Evolutionary conservation across 139 green algal species (phyloP), one percentile per base, ranked within the genome.

Genomic region (Micromonas commoda): DNA sequence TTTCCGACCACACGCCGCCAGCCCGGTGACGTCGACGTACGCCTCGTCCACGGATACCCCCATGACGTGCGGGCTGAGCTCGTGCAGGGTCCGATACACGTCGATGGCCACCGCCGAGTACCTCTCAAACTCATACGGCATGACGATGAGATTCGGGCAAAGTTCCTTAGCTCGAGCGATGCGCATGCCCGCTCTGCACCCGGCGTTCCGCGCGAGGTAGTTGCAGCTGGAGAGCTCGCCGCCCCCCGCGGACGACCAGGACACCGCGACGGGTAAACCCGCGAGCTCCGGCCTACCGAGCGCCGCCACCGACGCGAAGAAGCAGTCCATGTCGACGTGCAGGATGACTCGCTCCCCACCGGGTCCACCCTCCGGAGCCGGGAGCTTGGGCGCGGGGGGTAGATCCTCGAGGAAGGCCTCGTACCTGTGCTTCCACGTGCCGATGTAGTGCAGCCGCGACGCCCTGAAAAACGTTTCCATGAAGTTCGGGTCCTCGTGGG

Each of bases 281-380:
- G 29, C 23, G 5, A 86, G 72, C 34, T 82, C 53, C 26, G 71
- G 77, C 19, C 35, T 26, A 61, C n/a, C 33, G 26, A 38, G 82
- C 57, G 61, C 23, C 4, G 81, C 68, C 4, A 82, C 79, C 0
- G 87, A 87, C 0, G 94, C 94, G 86, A 99, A 99, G 88, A 99
- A 99, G 83, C 91, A 96, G 86, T 99, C 94, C 88, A 99, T 97
- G 84, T 99, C 95, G 6, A 99, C 31, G 74, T 99, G 95, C 1
- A 98, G 83, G 71, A 99, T 88, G 13, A 64, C 24, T 3, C 86
- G 77, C 32, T 67, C 70, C 9, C 61, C 61, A 20, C 16, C 5
- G 9, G 20, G 6, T 5, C 16, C 45, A 9, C 9, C 45, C 45
- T 9, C 9, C 45, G 45, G 45, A 9, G 45, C 9, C 45, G 16